phyloP scores from a whole-genome alignment of 768 basidiomycete species.

The Leccinellum luteum region DNA sequence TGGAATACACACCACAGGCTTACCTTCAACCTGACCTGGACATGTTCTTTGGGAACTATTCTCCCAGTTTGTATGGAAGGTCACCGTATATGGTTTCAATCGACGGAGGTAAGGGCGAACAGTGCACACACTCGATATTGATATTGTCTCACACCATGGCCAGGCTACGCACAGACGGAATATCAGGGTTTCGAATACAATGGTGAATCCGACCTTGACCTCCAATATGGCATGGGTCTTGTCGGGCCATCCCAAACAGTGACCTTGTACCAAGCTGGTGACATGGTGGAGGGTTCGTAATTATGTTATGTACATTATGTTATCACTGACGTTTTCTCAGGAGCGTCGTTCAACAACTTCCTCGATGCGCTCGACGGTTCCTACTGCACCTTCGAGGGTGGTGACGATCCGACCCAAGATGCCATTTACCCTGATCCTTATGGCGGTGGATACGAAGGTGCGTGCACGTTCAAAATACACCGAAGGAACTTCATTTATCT shows the following conservation, averaged over 20 bases:
- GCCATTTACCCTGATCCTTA: constrained; percentile 25
- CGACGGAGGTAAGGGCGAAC: constrained; percentile 27
- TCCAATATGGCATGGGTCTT: constrained; percentile 32
- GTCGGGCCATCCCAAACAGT: constrained; percentile 22
- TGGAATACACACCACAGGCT: constrained; percentile 34
- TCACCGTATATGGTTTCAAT: constrained; percentile 29
- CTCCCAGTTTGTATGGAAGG: constrained; percentile 19
- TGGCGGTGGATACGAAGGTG: constrained; percentile 23
- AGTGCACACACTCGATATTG: background rate
- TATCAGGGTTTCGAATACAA: constrained; percentile 24
- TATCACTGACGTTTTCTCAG: constrained; percentile 8
- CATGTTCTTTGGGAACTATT: constrained; percentile 31
- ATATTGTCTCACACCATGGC: background rate
- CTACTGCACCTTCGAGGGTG: constrained; percentile 36
- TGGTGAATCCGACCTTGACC: constrained; percentile 32
- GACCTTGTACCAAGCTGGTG: constrained; percentile 33
- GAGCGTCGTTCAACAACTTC: constrained; percentile 33
- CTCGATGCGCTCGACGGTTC: constrained; percentile 35
- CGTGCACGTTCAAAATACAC: background rate
- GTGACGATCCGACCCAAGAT: constrained; percentile 31
- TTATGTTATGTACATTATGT: background rate
- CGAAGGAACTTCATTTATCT: background rate
- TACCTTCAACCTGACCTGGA: constrained; percentile 29
- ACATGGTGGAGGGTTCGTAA: constrained; percentile 25
- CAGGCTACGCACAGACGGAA: constrained; percentile 21